Base-by-base conservation (phyloP, 1,284 basidiomycete species). In the Xerocomus amazonicus region DNA sequence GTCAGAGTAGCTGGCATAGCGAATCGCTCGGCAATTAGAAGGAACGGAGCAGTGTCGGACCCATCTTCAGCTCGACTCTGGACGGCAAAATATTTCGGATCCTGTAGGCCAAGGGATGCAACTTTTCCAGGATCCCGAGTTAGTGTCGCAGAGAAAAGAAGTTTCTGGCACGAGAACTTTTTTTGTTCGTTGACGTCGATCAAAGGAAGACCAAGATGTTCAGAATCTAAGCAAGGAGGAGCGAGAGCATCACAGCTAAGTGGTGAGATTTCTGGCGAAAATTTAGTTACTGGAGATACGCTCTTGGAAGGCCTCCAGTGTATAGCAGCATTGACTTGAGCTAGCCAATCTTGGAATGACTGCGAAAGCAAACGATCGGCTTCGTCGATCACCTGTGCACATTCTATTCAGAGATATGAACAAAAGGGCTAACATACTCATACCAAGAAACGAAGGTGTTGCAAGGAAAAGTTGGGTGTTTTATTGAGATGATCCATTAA, bases 131-230 rank as follows among this genome's bases (percentile, higher is more conserved):
- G 96, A 70, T 99, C 95, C 7, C 89, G 82, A 1, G 94, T 97
- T 19, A 99, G 78, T 0, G 97, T 99, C 0, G 97, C 97, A 2
- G 95, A 97, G 72, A 99, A 98, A 4, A 99, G 76, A 7, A 99
- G 77, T 64, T 98, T 99, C 66, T 98, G 96, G 57, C 95, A 96
- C 45, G 92, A 86, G 6, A 75, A 66, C 39, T 73, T 69, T 57
- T 73, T 80, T 41, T 60, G 66, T 60, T 89, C 85, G 47, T 78
- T 75, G 27, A 81, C 59, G 52, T 82, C 80, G 6, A 76, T 72
- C 6, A 70, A 70, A 33, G 72, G 53, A 37, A 68, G 55, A 3
- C 73, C 74, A 52, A 66, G 60, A 40, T 70, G 56, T 44, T 81
- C 69, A 1, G 73, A 65, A 52, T 81, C 75, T 19, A 79, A 65